A percentile compares a stretch with the other conserved stretches of the same genome.
These are phyloP conservation scores for Eucommia ulmoides DNA, from an alignment of 257 asterid species.

Conservation along the genomic window DNA sequence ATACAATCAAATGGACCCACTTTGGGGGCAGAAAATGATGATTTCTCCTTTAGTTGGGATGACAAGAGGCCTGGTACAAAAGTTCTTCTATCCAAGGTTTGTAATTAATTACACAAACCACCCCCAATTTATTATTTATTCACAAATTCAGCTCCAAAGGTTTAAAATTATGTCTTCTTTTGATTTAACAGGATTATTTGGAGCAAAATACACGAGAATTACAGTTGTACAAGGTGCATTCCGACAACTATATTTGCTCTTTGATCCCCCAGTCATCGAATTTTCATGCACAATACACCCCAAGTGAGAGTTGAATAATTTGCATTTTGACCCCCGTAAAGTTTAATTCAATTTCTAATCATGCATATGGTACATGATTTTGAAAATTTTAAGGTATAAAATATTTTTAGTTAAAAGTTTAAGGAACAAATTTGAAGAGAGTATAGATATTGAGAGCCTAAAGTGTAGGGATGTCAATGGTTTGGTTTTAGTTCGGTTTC, in stretches of 20 bases:
- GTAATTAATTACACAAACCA: too few relatives aligned
- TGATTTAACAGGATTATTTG: constrained; percentile 51
- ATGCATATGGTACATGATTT: background rate
- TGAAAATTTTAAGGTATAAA: too few relatives aligned
- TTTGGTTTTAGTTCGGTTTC: too few relatives aligned
- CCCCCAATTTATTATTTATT: background rate
- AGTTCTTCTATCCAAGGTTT: constrained; percentile 62
- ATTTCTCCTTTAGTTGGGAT: constrained; percentile 79
- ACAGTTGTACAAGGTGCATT: constrained; percentile 61
- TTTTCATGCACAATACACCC: constrained; percentile 86
- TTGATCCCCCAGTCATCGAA: constrained; percentile 65
- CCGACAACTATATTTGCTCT: constrained; percentile 79
- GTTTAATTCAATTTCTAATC: background rate
- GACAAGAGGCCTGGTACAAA: constrained; percentile 81
- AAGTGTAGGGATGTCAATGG: background rate
- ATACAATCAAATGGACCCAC: constrained; percentile 64
- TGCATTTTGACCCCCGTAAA: background rate
- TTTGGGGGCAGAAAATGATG: constrained; percentile 65
- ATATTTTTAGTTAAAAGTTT: background rate
- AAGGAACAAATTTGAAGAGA: background rate
- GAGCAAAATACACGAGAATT: constrained; percentile 45
- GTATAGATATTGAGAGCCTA: background rate
- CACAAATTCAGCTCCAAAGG: background rate
- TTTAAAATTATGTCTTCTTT: too few relatives aligned
- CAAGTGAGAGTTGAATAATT: constrained; percentile 24